phyloP scores from a whole-genome alignment of 2,329 filamentous ascomycete species.

The Fusarium guadeloupense region DNA sequence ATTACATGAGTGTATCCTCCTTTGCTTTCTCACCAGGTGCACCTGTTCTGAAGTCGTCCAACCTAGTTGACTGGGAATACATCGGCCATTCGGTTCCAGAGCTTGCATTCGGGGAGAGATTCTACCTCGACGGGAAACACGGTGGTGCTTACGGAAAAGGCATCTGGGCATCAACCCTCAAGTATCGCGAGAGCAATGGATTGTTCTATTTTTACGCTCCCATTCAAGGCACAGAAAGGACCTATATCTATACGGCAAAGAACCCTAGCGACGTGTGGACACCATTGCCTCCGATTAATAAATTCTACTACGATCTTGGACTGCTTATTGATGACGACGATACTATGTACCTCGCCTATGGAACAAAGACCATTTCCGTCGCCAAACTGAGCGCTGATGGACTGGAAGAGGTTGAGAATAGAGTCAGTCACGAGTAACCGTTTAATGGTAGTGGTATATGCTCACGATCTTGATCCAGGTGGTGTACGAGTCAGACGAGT shows the following conservation, averaged over 20 bases:
- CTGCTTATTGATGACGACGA: conserved; percentile 65
- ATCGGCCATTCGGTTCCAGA: conserved; percentile 54
- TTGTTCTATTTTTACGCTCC: conserved; percentile 50
- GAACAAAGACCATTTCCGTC: conserved; percentile 58
- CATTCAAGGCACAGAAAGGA: conserved; percentile 56
- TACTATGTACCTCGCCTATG: conserved; percentile 66
- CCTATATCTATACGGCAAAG: conserved; percentile 62
- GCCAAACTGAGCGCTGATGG: conserved; percentile 61
- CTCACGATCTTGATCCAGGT: too few relatives aligned
- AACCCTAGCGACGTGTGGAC: conserved; percentile 55
- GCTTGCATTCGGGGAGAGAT: conserved; percentile 10
- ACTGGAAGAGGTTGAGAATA: conserved; percentile 53
- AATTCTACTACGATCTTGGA: conserved; percentile 67
- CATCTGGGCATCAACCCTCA: conserved; percentile 59
- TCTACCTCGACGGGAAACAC: conserved; percentile 49
- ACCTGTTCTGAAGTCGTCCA: conserved; percentile 62
- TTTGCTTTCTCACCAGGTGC: conserved; percentile 67
- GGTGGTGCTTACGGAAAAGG: conserved; percentile 60
- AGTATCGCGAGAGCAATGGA: conserved; percentile 19
- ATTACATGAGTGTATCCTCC: conserved; percentile 64
- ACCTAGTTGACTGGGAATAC: conserved; percentile 63
- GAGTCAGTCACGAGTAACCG: conserved; percentile 55
- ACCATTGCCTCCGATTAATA: conserved; percentile 52
- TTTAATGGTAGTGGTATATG: too few relatives aligned
- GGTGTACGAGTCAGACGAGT: neutral